These are phyloP conservation scores for Myxozyma nipponensis DNA, from an alignment of 805 yeast genomes.

Conservation along the genomic window DNA sequence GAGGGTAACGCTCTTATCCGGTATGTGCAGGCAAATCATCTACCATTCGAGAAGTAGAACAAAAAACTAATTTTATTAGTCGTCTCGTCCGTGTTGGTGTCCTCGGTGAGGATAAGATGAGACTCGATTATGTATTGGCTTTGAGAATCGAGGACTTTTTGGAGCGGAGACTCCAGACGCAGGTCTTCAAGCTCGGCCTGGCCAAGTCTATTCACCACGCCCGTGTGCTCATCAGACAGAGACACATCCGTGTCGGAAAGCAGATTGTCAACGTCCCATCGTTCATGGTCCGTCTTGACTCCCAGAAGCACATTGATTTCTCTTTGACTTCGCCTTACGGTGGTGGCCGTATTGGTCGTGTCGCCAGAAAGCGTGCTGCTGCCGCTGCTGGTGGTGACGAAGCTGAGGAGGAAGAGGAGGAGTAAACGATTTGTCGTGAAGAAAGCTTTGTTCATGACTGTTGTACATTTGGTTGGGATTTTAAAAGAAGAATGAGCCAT, in stretches of 20 bases:
- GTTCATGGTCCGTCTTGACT: slow-evolving; percentile 99
- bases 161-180: slow-evolving; percentile 99
- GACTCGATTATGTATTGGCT: slow-evolving; percentile 99
- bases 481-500: not conserved
- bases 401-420: slow-evolving; percentile 66
- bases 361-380: slow-evolving; percentile 77
- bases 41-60: slow-evolving; percentile 1
- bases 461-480: slow-evolving; percentile 12
- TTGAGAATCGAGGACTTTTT: slow-evolving; percentile 97
- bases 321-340: slow-evolving; percentile 99
- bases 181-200: slow-evolving; percentile 98
- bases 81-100: slow-evolving; percentile 99
- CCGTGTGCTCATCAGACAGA: slow-evolving; percentile 96
- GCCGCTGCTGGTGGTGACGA: slow-evolving; percentile 64
- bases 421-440: slow-evolving; percentile 10
- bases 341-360: slow-evolving; percentile 99
- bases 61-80: slow-evolving; percentile 31
- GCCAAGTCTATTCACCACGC: slow-evolving; percentile 99
- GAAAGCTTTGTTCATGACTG: not conserved
- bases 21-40: slow-evolving; percentile 11
- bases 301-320: slow-evolving; percentile 99
- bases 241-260: slow-evolving; percentile 99
- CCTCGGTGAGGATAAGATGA: slow-evolving; percentile 98
- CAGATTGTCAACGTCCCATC: slow-evolving; percentile 98
- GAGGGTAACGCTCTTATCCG: slow-evolving; percentile 99